Evolutionary conservation across 2,329 filamentous ascomycete genomes (phyloP).

Genomic region (Hymenoscyphus occultus): DNA sequence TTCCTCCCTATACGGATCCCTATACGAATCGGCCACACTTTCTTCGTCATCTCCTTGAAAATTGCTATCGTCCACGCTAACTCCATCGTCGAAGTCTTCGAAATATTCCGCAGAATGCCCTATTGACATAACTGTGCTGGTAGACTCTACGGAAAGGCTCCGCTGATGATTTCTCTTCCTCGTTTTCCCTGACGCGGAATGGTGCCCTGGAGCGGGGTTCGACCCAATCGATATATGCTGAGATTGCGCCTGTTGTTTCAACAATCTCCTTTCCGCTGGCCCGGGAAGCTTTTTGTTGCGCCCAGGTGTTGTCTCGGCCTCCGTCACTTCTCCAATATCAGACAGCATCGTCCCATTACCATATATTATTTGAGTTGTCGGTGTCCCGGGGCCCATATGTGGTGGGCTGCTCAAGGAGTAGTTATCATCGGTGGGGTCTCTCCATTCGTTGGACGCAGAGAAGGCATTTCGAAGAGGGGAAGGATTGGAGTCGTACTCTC

Average conservation of each 20-base stretch:
- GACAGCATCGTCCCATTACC: constrained; percentile 68
- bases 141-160: constrained; percentile 57
- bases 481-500: constrained; percentile 56
- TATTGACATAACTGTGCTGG: constrained; percentile 56
- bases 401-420: constrained; percentile 39
- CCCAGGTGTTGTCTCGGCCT: constrained; percentile 49
- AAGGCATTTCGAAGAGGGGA: constrained; percentile 41
- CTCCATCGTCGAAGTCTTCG: constrained; percentile 59
- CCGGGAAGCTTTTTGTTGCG: constrained; percentile 28
- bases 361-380: constrained; percentile 64
- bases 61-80: constrained; percentile 61
- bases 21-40: constrained; percentile 48
- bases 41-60: constrained; percentile 68
- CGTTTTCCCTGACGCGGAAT: constrained; percentile 46
- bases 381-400: constrained; percentile 46
- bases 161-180: constrained; percentile 47
- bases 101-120: constrained; percentile 48
- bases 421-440: constrained; percentile 28
- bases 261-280: constrained; percentile 32
- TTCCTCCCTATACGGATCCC: constrained; percentile 35
- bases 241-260: constrained; percentile 29
- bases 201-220: constrained; percentile 46
- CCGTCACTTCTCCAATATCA: constrained; percentile 58
- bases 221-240: constrained; percentile 38
- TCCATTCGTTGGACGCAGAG: constrained; percentile 39